Percentiles rank a stretch among this genome's conserved stretches.
phyloP scores from a whole-genome alignment of 306 rosid species.

The Quercus variabilis region DNA sequence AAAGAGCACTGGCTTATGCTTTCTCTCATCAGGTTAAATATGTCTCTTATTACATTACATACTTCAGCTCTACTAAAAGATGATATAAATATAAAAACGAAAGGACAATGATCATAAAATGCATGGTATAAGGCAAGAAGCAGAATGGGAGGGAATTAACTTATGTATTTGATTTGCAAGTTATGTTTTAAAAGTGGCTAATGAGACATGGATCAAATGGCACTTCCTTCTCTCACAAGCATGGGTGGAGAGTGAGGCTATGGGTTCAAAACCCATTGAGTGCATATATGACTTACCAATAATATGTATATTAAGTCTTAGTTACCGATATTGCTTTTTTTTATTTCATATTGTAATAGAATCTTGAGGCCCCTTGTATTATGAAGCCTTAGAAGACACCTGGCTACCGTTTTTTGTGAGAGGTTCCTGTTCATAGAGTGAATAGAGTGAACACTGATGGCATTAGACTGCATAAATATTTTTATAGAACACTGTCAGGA shows the following conservation, averaged over 20 bases:
- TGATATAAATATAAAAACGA: neutral
- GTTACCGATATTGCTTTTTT: neutral
- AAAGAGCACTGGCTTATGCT: slow-evolving; percentile 94
- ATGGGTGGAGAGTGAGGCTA: too few species aligned
- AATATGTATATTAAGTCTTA: too few species aligned
- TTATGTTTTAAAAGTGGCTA: too few species aligned
- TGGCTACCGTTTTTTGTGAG: neutral
- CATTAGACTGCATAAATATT: neutral
- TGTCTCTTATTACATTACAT: slow-evolving; percentile 14
- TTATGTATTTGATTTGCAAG: neutral
- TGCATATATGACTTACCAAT: too few species aligned
- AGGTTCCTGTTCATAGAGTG: neutral
- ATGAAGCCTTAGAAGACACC: neutral
- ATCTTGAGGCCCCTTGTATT: neutral
- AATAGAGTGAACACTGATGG: neutral
- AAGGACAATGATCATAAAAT: slow-evolving; percentile 9
- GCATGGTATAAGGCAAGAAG: neutral
- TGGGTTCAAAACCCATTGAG: too few species aligned
- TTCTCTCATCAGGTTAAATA: slow-evolving; percentile 88
- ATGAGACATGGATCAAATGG: too few species aligned
- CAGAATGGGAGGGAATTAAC: neutral
- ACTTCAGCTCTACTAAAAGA: neutral
- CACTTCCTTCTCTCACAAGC: too few species aligned
- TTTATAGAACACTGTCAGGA: neutral
- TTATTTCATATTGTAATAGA: neutral